These are phyloP conservation scores for Lodderomyces elongisporus DNA, from an alignment of 1,139 yeast genomes.

Conservation along the genomic window DNA sequence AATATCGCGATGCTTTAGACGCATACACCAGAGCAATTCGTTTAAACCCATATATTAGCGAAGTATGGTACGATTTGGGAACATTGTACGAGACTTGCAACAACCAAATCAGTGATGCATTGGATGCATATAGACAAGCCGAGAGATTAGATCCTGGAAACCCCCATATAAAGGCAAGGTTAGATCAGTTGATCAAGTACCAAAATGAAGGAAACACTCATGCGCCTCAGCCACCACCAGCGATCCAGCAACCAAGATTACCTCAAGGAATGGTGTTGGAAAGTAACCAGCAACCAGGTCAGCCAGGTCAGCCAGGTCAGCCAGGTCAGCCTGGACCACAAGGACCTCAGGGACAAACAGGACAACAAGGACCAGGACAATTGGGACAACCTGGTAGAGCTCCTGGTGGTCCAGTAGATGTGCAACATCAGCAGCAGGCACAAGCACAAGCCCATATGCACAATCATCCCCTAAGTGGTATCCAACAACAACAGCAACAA, in stretches of 20 bases:
- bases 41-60: constrained; percentile 90
- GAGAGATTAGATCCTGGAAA: constrained; percentile 92
- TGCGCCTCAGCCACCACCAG: constrained; percentile 65
- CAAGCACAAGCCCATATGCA: constrained; percentile 3
- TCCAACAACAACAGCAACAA: constrained; percentile 6
- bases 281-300: constrained; percentile 34
- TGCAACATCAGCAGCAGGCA: constrained; percentile 4
- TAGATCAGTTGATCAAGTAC: constrained; percentile 75
- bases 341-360: constrained; percentile 14
- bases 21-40: constrained; percentile 96
- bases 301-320: constrained; percentile 16
- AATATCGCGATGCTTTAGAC: constrained; percentile 93
- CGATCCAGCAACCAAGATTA: constrained; percentile 53
- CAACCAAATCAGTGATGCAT: constrained; percentile 89
- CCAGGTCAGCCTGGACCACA: constrained; percentile 16
- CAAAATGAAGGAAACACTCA: constrained; percentile 70
- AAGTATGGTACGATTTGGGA: constrained; percentile 98
- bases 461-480: constrained; percentile 1
- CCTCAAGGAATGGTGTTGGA: constrained; percentile 59
- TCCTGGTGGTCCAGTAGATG: constrained; percentile 10
- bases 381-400: constrained; percentile 5
- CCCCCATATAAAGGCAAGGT: constrained; percentile 88
- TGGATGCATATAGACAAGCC: constrained; percentile 95
- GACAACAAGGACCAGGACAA: constrained; percentile 9
- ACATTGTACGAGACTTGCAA: constrained; percentile 95